These are phyloP conservation scores for Ophiosphaerella korrae DNA, from an alignment of 2,329 filamentous ascomycete genomes.

Conservation along the genomic window DNA sequence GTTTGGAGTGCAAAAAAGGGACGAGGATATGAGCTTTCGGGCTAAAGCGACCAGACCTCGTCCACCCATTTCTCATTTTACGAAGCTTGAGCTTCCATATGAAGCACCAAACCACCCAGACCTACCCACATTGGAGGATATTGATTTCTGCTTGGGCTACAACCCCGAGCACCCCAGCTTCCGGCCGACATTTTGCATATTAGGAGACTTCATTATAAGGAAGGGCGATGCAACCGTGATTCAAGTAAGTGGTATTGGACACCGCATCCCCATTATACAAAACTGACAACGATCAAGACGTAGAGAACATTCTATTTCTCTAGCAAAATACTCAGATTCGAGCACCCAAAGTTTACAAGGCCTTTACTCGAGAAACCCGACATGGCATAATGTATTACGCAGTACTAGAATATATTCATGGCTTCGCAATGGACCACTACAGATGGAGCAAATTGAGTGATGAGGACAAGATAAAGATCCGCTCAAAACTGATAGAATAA, in stretches of 20 bases:
- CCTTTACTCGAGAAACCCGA: neutral
- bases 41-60: neutral
- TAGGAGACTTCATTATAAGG: conserved; percentile 4
- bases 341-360: neutral
- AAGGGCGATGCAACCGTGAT: neutral
- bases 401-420: conserved; percentile 1
- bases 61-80: neutral
- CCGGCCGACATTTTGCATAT: neutral
- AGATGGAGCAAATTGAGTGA: neutral
- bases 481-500: neutral
- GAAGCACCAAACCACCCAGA: conserved; percentile 9
- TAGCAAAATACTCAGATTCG: conserved; percentile 1
- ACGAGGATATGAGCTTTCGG: too few relatives aligned
- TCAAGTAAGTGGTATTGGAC: neutral
- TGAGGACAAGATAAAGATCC: neutral
- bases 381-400: neutral
- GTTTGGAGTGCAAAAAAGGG: too few relatives aligned
- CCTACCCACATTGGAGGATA: conserved; percentile 3
- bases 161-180: too few relatives aligned
- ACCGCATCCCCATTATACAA: neutral
- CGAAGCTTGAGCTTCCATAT: conserved; percentile 9
- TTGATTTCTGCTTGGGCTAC: neutral
- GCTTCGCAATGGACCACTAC: neutral
- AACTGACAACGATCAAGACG: neutral
- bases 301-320: conserved; percentile 1